Percentiles rank a stretch among this genome's conserved stretches.
These are phyloP conservation scores for Fusarium sp. DNA, from an alignment of 2,329 filamentous ascomycete genomes.

Conservation along the genomic window DNA sequence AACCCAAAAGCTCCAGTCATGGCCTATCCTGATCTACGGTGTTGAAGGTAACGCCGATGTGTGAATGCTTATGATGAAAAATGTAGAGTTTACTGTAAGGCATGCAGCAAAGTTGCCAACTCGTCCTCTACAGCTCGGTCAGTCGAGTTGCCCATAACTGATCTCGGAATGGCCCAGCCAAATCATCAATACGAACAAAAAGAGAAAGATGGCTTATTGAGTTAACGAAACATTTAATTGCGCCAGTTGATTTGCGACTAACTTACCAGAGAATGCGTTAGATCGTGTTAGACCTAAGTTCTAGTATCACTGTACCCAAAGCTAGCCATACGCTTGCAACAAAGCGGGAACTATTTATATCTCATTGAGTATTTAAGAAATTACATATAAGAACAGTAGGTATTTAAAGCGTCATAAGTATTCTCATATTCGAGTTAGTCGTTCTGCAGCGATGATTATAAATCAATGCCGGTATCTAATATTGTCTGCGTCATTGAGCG, in stretches of 20 bases:
- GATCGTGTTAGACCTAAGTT: neutral
- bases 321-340: neutral
- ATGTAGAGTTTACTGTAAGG: no score
- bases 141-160: neutral
- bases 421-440: neutral
- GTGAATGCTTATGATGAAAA: no score
- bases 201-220: accelerated
- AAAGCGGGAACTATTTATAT: neutral
- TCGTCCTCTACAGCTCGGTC: no score
- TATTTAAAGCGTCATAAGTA: accelerated
- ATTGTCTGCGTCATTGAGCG: slow-evolving; percentile 35
- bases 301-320: neutral
- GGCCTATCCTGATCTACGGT: neutral
- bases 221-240: neutral
- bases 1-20: slow-evolving; percentile 5
- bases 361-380: no score
- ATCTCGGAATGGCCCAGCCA: neutral
- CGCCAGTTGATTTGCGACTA: neutral
- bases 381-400: no score
- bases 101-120: no score
- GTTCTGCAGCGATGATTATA: slow-evolving; percentile 26
- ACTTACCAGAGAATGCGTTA: no score
- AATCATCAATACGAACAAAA: neutral
- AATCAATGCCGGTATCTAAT: slow-evolving; percentile 3
- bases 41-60: no score